Conservation (phyloP, 345 rosid species). For the Acer yangbiense region DNA sequence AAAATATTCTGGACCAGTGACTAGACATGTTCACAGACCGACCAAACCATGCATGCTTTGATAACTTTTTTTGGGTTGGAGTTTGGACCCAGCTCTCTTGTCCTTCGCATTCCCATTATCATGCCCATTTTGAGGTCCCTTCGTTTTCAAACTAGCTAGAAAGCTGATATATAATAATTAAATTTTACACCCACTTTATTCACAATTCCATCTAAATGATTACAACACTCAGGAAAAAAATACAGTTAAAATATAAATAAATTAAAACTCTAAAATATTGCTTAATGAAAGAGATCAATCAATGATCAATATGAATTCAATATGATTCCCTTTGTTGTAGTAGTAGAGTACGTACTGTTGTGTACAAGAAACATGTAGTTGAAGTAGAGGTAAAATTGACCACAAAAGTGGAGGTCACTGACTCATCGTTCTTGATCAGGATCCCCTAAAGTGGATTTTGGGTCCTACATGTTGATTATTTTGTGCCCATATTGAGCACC, state of each 20-base stretch:
- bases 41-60: background rate
- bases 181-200: background rate
- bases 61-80: background rate
- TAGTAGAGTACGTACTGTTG: too few species aligned
- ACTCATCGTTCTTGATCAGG: background rate
- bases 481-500: background rate
- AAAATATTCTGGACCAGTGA: constrained; percentile 20
- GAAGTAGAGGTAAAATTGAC: background rate
- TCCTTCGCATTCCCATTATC: background rate
- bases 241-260: too few species aligned
- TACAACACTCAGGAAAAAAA: too few species aligned
- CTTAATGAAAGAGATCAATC: too few species aligned
- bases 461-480: constrained; percentile 12
- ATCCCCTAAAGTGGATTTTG: constrained; percentile 14
- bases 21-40: background rate
- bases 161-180: background rate
- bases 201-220: background rate
- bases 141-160: background rate
- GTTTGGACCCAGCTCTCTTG: constrained; percentile 19
- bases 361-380: background rate
- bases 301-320: too few species aligned
- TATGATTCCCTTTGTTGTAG: too few species aligned
- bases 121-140: background rate
- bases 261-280: too few species aligned
- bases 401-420: background rate